A percentile compares a stretch with the other conserved stretches of the same genome.
Conservation (phyloP, 169 alveolate genomes). For the Miamiensis avidus region DNA sequence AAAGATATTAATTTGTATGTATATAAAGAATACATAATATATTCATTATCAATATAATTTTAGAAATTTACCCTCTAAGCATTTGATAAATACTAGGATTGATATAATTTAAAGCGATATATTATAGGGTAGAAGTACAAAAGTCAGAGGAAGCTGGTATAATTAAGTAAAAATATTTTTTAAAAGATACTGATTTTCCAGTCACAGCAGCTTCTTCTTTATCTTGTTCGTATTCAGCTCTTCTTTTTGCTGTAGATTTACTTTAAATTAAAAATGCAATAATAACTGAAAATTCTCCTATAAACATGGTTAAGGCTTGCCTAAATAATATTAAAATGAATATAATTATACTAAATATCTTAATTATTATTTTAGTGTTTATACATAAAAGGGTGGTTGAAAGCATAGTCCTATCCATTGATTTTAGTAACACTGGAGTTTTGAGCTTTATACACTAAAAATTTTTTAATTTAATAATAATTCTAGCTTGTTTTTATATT, state of each 20-base stretch:
- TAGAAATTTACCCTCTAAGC: conserved; percentile 52
- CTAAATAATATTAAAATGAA: not conserved
- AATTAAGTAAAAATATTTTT: conserved; percentile 55
- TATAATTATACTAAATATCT: not conserved
- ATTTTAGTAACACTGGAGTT: conserved; percentile 29
- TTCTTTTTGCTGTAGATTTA: conserved; percentile 15
- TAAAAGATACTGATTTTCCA: conserved; percentile 26
- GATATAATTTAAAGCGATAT: conserved; percentile 57
- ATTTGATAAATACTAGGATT: conserved; percentile 69
- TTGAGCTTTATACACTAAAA: conserved; percentile 49
- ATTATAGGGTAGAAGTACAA: conserved; percentile 49
- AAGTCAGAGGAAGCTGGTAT: conserved; percentile 67
- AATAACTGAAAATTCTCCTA: conserved; percentile 62
- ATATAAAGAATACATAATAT: too few relatives aligned
- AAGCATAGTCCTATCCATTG: conserved; percentile 37
- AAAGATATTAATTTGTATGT: too few relatives aligned
- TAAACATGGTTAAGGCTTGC: conserved; percentile 57
- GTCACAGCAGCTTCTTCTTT: conserved; percentile 3
- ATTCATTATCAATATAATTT: not conserved
- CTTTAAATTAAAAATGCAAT: conserved; percentile 43
- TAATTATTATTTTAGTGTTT: not conserved
- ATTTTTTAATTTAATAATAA: conserved; percentile 25
- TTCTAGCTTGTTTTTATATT: too few relatives aligned
- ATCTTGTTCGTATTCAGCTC: conserved; percentile 29
- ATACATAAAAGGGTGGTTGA: conserved; percentile 56